A percentile compares a stretch with the other conserved stretches of the same genome.
Conservation (phyloP, 768 basidiomycete genomes). For the Daedalea quercina region DNA sequence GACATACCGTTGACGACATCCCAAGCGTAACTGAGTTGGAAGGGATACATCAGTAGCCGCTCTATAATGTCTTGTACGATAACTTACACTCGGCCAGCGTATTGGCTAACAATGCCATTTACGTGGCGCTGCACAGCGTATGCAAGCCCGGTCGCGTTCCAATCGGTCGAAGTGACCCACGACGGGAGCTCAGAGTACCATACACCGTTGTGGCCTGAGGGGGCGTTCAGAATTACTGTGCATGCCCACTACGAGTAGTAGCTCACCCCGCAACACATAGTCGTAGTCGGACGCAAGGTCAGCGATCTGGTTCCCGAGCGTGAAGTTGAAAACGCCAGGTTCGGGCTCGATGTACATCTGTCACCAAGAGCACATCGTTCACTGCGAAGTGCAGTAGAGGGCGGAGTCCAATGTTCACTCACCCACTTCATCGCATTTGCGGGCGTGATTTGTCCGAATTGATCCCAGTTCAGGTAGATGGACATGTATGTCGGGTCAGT, state of each 20-base stretch:
- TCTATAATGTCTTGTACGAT: neutral
- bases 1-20: slow-evolving; percentile 43
- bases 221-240: too few species aligned
- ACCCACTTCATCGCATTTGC: slow-evolving; percentile 57
- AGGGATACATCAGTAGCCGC: neutral
- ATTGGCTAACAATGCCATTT: slow-evolving; percentile 29
- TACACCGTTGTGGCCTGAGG: slow-evolving; percentile 29
- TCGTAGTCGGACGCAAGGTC: slow-evolving; percentile 38
- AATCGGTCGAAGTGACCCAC: slow-evolving; percentile 28
- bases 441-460: slow-evolving; percentile 42
- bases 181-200: slow-evolving; percentile 39
- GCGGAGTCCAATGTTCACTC: too few species aligned
- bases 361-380: too few species aligned
- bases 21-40: slow-evolving; percentile 32
- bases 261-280: slow-evolving; percentile 37
- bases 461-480: slow-evolving; percentile 29
- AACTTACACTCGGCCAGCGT: slow-evolving; percentile 31
- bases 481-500: slow-evolving; percentile 35
- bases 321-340: slow-evolving; percentile 41
- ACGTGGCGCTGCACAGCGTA: slow-evolving; percentile 29
- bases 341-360: slow-evolving; percentile 48
- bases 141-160: slow-evolving; percentile 23
- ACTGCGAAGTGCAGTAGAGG: too few species aligned
- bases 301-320: slow-evolving; percentile 37
- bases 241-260: too few species aligned